Base-by-base conservation (phyloP, 1,284 basidiomycete genomes). In the Pholiota adiposa region DNA sequence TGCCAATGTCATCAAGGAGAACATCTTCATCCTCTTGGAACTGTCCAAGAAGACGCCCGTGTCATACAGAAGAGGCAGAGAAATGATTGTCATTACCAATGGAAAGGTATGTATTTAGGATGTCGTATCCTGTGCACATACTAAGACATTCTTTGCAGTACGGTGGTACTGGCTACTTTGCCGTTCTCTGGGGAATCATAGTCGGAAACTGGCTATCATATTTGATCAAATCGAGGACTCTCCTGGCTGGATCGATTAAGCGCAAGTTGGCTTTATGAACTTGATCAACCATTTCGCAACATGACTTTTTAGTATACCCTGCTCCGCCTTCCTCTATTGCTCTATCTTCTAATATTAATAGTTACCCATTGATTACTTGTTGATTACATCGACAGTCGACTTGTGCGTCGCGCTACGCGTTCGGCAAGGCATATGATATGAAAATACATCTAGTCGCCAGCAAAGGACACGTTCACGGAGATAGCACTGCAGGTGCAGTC, bases 71-170 rank as follows among this genome's bases (percentile, higher is more conserved):
- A 80, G 80, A 38, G 71, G 69, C 36, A 59, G 70, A 0, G 85
- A 87, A 67, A 44, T 79, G 54, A 83, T 88, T 52, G n/a, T 81
- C 23, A 67, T 87, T 51, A 83, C 85, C 4, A 80, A 82, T 51
- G 86, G 86, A 49, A 63, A 57, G 59, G 64, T 62, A 21, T 16
- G 59, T 43, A n/a, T n/a, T n/a, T 27, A 33, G 29, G 49, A 23
- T 19, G 23, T 48, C 9, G 23, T 29, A n/a, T 7, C 14, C 3
- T n/a, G 16, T 14, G 5, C 5, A 4, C 16, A 38, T n/a, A 11
- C 16, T 6, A 51, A 3, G 12, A n/a, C n/a, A n/a, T n/a, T 49
- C 19, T 27, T 33, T 31, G 5, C 23, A 62, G 63, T 54, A 51
- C 21, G 55, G 56, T 9, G 60, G 61, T 5, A 46, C 54, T 3